Percentiles rank a stretch among this genome's conserved stretches.
phyloP scores from a whole-genome alignment of 108 stramenopile genomes.

The Parietichytrium sp. region DNA sequence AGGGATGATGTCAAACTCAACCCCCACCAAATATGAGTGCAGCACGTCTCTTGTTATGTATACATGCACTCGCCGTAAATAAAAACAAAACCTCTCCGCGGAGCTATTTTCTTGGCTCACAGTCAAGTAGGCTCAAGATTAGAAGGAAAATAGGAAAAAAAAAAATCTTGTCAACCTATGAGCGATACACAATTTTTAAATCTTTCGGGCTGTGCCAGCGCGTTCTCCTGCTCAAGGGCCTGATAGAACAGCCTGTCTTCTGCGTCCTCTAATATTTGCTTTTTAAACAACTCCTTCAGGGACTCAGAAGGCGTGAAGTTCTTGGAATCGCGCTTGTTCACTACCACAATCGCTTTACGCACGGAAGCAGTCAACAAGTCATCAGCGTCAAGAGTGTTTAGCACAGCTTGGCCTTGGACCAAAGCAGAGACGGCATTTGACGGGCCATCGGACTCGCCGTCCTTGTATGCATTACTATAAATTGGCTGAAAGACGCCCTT shows the following conservation, averaged over 20 bases:
- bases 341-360: background rate
- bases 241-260: background rate
- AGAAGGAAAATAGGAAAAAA: too few relatives aligned
- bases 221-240: background rate
- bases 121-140: too few relatives aligned
- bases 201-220: background rate
- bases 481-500: background rate
- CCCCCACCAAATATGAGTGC: too few relatives aligned
- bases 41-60: too few relatives aligned
- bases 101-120: too few relatives aligned
- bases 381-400: background rate
- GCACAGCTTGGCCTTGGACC: background rate
- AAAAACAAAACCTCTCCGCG: too few relatives aligned
- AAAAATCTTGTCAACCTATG: too few relatives aligned
- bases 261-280: background rate
- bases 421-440: background rate
- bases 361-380: background rate
- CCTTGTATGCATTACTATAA: background rate
- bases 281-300: background rate
- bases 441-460: background rate
- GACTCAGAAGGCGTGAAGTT: background rate
- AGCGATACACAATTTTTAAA: too few relatives aligned
- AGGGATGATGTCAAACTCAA: too few relatives aligned
- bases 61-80: too few relatives aligned
- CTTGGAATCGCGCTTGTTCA: background rate